Percentiles rank a stretch among this genome's conserved stretches.
phyloP scores from a whole-genome alignment of 2,329 filamentous ascomycete species.

The Diaporthe humulicola region DNA sequence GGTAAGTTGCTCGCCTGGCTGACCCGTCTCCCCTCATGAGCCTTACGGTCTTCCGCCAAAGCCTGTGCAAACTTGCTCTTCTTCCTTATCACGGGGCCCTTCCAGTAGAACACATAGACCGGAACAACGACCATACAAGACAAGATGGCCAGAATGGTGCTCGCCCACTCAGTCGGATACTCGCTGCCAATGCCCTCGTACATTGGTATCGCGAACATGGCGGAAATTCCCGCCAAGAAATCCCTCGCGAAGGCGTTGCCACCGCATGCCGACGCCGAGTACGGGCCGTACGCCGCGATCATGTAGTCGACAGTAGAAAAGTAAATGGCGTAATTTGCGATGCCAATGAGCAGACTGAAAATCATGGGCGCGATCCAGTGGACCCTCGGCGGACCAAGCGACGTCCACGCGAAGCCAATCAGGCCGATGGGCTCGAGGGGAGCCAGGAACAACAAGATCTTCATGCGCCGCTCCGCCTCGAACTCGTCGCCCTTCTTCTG shows the following conservation, averaged over 20 bases:
- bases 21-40: neutral
- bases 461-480: conserved; percentile 67
- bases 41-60: neutral
- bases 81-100: conserved; percentile 64
- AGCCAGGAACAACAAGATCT: conserved; percentile 71
- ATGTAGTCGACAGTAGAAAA: conserved; percentile 78
- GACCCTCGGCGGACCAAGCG: conserved; percentile 62
- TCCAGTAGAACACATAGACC: conserved; percentile 68
- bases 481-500: conserved; percentile 59
- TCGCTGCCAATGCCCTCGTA: conserved; percentile 58
- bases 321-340: conserved; percentile 74
- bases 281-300: conserved; percentile 76
- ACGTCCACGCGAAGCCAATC: conserved; percentile 73
- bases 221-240: conserved; percentile 74
- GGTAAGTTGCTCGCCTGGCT: conserved; percentile 8
- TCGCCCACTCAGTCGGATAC: conserved; percentile 64
- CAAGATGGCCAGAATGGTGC: conserved; percentile 64
- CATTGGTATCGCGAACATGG: conserved; percentile 70
- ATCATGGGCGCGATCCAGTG: conserved; percentile 75
- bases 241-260: conserved; percentile 72
- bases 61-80: conserved; percentile 62
- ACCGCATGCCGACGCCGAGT: conserved; percentile 75
- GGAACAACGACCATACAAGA: conserved; percentile 64
- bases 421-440: conserved; percentile 72
- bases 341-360: conserved; percentile 70